Conservation (phyloP, 2,329 filamentous ascomycete genomes). For the Colletotrichum orchidophilum region DNA sequence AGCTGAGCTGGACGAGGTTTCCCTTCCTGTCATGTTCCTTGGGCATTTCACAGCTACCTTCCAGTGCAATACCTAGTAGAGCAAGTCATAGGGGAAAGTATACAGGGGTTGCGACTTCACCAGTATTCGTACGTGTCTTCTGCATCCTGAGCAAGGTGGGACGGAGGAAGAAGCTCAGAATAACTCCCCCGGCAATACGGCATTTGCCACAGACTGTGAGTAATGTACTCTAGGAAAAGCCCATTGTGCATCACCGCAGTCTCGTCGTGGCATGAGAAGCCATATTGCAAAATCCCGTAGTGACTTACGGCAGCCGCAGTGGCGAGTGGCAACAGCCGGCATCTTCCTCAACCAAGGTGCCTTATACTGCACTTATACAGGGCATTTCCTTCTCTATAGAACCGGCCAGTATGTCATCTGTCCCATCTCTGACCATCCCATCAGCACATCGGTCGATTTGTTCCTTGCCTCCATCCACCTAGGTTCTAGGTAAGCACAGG, state of each 20-base stretch:
- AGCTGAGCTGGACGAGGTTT: background rate
- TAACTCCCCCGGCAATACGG: background rate
- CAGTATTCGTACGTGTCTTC: background rate
- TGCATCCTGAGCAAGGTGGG: background rate
- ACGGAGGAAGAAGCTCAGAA: background rate
- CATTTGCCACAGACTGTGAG: background rate
- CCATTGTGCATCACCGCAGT: background rate
- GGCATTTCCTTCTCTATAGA: constrained; percentile 4
- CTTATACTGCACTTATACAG: too few relatives aligned
- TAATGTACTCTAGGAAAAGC: background rate
- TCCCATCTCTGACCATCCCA: constrained; percentile 31
- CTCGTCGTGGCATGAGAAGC: background rate
- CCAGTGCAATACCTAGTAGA: background rate
- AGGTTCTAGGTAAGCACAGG: background rate
- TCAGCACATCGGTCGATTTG: constrained; percentile 11
- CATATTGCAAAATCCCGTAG: background rate
- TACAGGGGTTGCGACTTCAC: background rate
- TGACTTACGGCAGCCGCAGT: background rate
- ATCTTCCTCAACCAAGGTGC: background rate
- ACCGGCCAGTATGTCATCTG: constrained; percentile 9
- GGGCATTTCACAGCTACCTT: background rate
- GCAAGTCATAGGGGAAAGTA: background rate
- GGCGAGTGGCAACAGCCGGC: background rate
- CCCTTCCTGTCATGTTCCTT: background rate
- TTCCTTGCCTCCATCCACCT: constrained; percentile 6